These are phyloP conservation scores for Pseudogymnoascus sp. DNA, from an alignment of 2,329 filamentous ascomycete genomes.

Conservation along the genomic window DNA sequence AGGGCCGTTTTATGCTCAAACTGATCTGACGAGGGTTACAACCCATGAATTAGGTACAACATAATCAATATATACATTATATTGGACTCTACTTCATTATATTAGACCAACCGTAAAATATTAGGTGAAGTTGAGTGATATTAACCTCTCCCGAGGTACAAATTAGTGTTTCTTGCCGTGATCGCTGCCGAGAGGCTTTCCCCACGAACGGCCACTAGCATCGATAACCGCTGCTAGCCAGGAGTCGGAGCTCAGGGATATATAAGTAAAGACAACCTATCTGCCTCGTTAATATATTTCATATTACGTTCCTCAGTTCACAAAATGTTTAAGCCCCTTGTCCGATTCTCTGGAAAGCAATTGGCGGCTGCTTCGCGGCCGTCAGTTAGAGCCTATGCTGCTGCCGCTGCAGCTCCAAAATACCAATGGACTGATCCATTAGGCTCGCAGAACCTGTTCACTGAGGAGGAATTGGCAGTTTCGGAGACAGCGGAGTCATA, in stretches of 20 bases:
- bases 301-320: background rate
- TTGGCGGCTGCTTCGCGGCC: constrained; percentile 19
- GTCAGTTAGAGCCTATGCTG: constrained; percentile 19
- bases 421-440: constrained; percentile 96
- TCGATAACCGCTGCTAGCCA: constrained; percentile 1
- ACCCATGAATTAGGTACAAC: background rate
- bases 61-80: background rate
- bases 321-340: constrained; percentile 25
- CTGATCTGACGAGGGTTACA: background rate
- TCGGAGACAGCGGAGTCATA: constrained; percentile 86
- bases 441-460: constrained; percentile 63
- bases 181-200: background rate
- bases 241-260: background rate
- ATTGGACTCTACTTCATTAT: background rate
- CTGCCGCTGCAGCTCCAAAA: constrained; percentile 24
- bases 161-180: background rate
- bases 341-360: constrained; percentile 21
- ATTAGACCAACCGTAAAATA: too few relatives aligned
- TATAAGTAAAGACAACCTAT: background rate
- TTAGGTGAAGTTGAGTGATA: background rate
- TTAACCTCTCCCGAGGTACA: background rate
- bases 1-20: background rate
- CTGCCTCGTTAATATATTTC: background rate
- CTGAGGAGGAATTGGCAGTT: constrained; percentile 85
- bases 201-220: constrained; percentile 1